Base-by-base conservation (phyloP, 83 land plant genomes). In the Diphasiastrum complanatum region DNA sequence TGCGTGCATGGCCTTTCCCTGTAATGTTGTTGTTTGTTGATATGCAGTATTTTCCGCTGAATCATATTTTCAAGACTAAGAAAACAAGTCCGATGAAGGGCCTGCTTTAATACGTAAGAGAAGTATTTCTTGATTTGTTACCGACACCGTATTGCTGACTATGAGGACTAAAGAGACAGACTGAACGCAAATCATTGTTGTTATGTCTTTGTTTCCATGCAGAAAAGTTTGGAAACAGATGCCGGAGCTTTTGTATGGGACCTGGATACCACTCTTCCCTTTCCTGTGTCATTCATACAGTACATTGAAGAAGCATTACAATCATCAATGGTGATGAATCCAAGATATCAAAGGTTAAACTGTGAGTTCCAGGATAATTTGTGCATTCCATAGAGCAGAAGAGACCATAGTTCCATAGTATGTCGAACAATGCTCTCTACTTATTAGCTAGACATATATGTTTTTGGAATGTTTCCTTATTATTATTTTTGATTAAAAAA, bases 231-330 rank as follows among this genome's bases (percentile, higher is more conserved):
- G 46, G 57, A 43, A 4, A 46, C 19, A 14, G 37, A 34, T 33
- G 53, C 36, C 4, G 62, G 22, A 27, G 73, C 58, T 65, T 65
- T 66, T 4, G 89, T 86, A 27, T 93, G 96, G 96, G 99, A 93
- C 75, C 55, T 93, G 63, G 99, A 93, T 75, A 78, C 89, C 28
- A 72, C 63, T 32, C 91, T 93, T 69, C 83, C 77, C 14, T 78
- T 83, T 60, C 99, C 99, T 35, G 61, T 55, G 33, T 60, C 76
- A 5, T 60, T 93, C 16, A 61, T 52, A 10, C 35, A 45, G n/a
- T 93, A 93, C 50, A 45, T 83, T 4, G 24, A 74, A 22, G 77
- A 82, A 70, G 77, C 89, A n/a, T 59, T 93, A 33, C 76, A 72
- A 40, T 86, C 96, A 66, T 75, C 78, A 26, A 53, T 75, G n/a